These are phyloP conservation scores for Angomonas desouzai DNA, from an alignment of 208 protist species.

Conservation along the genomic window DNA sequence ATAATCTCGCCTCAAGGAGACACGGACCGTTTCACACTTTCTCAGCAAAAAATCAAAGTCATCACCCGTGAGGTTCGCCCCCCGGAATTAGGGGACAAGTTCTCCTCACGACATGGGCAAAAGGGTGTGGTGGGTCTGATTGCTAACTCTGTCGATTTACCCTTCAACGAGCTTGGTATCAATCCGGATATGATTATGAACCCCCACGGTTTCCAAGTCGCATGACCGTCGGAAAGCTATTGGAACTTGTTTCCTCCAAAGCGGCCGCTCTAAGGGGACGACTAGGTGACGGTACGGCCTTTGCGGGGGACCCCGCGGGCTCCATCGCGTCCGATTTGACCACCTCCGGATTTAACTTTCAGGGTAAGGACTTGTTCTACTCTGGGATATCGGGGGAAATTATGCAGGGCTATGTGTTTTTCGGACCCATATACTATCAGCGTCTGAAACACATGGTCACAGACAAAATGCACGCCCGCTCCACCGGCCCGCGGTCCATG, in stretches of 20 bases:
- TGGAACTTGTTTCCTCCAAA: slow-evolving; percentile 99
- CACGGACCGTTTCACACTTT: slow-evolving; percentile 71
- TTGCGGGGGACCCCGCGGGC: slow-evolving; percentile 93
- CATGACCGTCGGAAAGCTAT: slow-evolving; percentile 99
- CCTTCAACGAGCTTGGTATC: slow-evolving; percentile 97
- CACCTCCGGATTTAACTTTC: slow-evolving; percentile 96
- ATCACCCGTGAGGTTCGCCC: slow-evolving; percentile 89
- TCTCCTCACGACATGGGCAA: slow-evolving; percentile 99
- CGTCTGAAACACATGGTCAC: slow-evolving; percentile 99
- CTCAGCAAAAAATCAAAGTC: slow-evolving; percentile 95
- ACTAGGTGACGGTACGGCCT: slow-evolving; percentile 96
- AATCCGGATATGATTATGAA: slow-evolving; percentile 99
- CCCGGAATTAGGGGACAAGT: slow-evolving; percentile 99
- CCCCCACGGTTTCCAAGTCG: slow-evolving; percentile 99
- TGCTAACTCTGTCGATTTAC: slow-evolving; percentile 98
- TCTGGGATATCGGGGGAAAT: slow-evolving; percentile 98
- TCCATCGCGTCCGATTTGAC: slow-evolving; percentile 87
- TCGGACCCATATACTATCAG: slow-evolving; percentile 99
- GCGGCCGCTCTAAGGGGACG: slow-evolving; percentile 87
- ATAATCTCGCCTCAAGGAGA: slow-evolving; percentile 86
- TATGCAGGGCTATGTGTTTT: slow-evolving; percentile 98
- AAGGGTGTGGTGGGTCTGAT: slow-evolving; percentile 99
- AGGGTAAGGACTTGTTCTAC: slow-evolving; percentile 97
- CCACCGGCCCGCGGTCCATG: slow-evolving; percentile 90
- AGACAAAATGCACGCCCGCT: slow-evolving; percentile 99